These are phyloP conservation scores for Moesziomyces globuligerus DNA, from an alignment of 1,284 basidiomycete genomes.

Conservation along the genomic window DNA sequence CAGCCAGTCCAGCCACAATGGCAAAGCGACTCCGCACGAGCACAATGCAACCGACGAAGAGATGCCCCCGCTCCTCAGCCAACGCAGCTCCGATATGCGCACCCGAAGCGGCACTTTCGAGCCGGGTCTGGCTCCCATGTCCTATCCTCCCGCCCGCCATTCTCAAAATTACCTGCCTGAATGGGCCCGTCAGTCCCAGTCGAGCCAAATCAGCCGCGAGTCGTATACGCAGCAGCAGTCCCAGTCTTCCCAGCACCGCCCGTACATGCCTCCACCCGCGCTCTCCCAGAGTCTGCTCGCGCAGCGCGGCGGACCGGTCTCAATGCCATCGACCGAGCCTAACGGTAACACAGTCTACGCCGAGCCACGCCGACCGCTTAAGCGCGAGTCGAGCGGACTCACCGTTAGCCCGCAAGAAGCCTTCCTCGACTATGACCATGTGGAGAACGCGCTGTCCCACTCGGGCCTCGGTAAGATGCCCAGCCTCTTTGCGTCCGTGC, in stretches of 20 bases:
- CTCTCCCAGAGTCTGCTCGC: conserved; percentile 41
- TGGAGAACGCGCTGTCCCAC: conserved; percentile 45
- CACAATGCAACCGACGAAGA: conserved; percentile 8
- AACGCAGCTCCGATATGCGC: conserved; percentile 30
- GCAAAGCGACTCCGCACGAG: conserved; percentile 7
- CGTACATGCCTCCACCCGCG: conserved; percentile 34
- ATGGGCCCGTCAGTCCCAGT: conserved; percentile 46
- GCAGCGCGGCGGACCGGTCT: conserved; percentile 39
- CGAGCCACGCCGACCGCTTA: conserved; percentile 30
- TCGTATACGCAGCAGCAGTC: conserved; percentile 16
- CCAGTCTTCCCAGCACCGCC: conserved; percentile 14
- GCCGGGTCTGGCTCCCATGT: conserved; percentile 28
- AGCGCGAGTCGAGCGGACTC: conserved; percentile 55
- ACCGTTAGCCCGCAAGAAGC: conserved; percentile 61
- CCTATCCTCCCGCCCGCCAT: conserved; percentile 36
- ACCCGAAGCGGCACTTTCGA: conserved; percentile 50
- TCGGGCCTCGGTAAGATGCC: conserved; percentile 44
- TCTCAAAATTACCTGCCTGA: conserved; percentile 42
- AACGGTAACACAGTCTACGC: conserved; percentile 12
- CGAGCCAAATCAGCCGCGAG: conserved; percentile 19
- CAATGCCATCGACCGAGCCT: conserved; percentile 30
- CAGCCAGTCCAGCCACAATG: conserved; percentile 9
- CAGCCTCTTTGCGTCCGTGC: conserved; percentile 47
- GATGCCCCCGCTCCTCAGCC: conserved; percentile 11
- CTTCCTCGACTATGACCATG: conserved; percentile 55